phyloP scores from a whole-genome alignment of 768 basidiomycete species.

The Lanmaoa rubissima region DNA sequence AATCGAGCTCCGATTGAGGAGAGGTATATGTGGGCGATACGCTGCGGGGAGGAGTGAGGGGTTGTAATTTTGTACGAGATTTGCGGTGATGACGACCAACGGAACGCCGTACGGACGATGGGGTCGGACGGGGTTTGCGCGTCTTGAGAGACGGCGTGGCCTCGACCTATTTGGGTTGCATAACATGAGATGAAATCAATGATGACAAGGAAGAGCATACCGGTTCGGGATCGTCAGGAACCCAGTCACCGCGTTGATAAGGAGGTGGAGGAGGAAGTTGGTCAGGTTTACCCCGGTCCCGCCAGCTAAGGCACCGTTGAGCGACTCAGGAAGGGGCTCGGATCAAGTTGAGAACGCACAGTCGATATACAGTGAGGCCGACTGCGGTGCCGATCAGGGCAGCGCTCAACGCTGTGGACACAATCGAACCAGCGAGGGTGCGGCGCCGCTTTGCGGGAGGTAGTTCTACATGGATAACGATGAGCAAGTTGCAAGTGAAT shows the following conservation, averaged over 20 bases:
- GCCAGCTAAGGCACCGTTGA: slow-evolving; percentile 53
- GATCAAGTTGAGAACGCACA: slow-evolving; percentile 50
- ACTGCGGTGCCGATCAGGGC: slow-evolving; percentile 86
- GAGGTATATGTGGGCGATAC: slow-evolving; percentile 29
- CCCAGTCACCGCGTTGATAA: slow-evolving; percentile 62
- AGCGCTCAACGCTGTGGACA: slow-evolving; percentile 81
- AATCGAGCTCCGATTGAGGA: slow-evolving; percentile 44
- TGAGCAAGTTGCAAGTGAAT: slow-evolving; percentile 38
- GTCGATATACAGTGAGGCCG: slow-evolving; percentile 80
- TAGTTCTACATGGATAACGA: slow-evolving; percentile 62
- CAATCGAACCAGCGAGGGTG: slow-evolving; percentile 77
- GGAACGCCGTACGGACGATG: slow-evolving; percentile 34
- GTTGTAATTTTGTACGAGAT: slow-evolving; percentile 24
- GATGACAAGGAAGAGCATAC: slow-evolving; percentile 19
- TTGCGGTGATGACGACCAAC: slow-evolving; percentile 37
- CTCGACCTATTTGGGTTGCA: slow-evolving; percentile 32
- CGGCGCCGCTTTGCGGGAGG: slow-evolving; percentile 78
- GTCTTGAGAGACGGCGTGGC: slow-evolving; percentile 38
- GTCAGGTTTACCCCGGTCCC: slow-evolving; percentile 62
- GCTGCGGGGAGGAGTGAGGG: slow-evolving; percentile 29
- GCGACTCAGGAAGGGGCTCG: not conserved
- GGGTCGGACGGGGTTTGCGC: slow-evolving; percentile 37
- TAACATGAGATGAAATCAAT: slow-evolving; percentile 11
- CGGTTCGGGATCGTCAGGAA: slow-evolving; percentile 39
- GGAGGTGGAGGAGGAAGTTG: slow-evolving; percentile 57